Evolutionary conservation across 2,329 filamentous ascomycete species (phyloP), one percentile per base, ranked within the genome.

Genomic region (Coniosporium tulheliwenetii): DNA sequence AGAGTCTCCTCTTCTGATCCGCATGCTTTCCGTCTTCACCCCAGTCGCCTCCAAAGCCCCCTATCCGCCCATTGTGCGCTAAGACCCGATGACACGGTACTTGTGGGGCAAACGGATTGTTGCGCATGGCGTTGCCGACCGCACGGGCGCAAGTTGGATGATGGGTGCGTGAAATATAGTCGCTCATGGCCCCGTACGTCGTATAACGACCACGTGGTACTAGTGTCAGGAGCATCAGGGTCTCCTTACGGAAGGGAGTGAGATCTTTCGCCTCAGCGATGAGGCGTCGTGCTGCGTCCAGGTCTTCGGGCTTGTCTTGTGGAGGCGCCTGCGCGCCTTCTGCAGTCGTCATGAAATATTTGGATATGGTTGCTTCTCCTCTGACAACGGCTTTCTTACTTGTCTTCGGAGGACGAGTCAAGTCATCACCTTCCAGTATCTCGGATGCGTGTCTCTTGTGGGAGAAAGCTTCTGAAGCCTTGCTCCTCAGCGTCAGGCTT

Each of bases 11-110:
- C 50, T 67, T 69, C 43, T 62, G 55, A 13, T 48, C 49, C 10
- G 61, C 60, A 50, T 60, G 57, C 45, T 59, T 58, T 5, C 62
- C 63, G n/a, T 62, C 54, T 42, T 64, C 62, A 19, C 62, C 60
- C 66, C 67, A 67, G 30, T 59, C 56, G 10, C 70, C 70, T 32
- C 65, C 62, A 48, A 72, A 73, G 9, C 70, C 70, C 12, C 70
- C 68, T 14, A 73, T 53, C 5, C 54, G 48, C 10, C 55, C 54
- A 38, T 54, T 54, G 12, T 49, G 49, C 10, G 57, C 56, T 38
- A 61, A 41, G 5, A 60, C 54, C 2, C 62, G 49, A 44, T 65
- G 62, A 38, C 62, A 65, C 1, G 62, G 62, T 5, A 65, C 61
- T 13, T 58, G 54, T 1, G 62, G 62, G 7, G 62, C 61, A 37